Evolutionary conservation across 208 protist species (phyloP).

Genomic region (Lotmaria passim): DNA sequence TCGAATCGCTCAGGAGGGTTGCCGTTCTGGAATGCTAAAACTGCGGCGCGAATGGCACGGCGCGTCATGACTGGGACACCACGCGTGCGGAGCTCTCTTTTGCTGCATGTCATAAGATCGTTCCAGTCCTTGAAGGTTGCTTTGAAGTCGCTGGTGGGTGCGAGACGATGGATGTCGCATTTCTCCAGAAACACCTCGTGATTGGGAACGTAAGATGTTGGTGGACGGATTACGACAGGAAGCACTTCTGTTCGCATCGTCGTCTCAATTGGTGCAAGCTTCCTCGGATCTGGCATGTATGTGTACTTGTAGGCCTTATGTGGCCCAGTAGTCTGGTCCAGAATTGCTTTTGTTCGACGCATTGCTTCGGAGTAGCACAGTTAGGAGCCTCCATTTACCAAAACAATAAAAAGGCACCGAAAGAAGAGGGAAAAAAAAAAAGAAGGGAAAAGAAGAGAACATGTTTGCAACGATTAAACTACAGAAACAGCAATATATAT

Average conservation of each 20-base stretch:
- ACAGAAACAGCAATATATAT: not conserved
- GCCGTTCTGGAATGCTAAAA: slow-evolving; percentile 86
- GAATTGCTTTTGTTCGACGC: slow-evolving; percentile 27
- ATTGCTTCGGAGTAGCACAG: slow-evolving; percentile 6
- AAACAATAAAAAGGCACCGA: not conserved
- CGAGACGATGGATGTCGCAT: slow-evolving; percentile 76
- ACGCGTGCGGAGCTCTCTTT: slow-evolving; percentile 75
- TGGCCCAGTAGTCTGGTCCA: slow-evolving; percentile 85
- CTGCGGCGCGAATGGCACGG: slow-evolving; percentile 73
- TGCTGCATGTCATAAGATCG: slow-evolving; percentile 91
- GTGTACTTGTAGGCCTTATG: slow-evolving; percentile 94
- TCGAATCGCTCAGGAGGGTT: slow-evolving; percentile 88
- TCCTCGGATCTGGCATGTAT: slow-evolving; percentile 91
- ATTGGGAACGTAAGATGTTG: slow-evolving; percentile 87
- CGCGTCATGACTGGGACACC: slow-evolving; percentile 81
- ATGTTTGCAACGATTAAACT: not conserved
- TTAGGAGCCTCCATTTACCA: not conserved
- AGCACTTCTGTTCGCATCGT: slow-evolving; percentile 79
- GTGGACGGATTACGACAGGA: slow-evolving; percentile 83
- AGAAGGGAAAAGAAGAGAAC: not conserved
- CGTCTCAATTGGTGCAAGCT: slow-evolving; percentile 90
- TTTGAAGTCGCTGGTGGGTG: slow-evolving; percentile 89
- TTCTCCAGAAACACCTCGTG: slow-evolving; percentile 91
- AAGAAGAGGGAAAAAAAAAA: slow-evolving; percentile 1
- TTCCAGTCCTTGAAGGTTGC: slow-evolving; percentile 91